Base-by-base conservation (phyloP, 2,329 filamentous ascomycete genomes). In the Fusarium musae region DNA sequence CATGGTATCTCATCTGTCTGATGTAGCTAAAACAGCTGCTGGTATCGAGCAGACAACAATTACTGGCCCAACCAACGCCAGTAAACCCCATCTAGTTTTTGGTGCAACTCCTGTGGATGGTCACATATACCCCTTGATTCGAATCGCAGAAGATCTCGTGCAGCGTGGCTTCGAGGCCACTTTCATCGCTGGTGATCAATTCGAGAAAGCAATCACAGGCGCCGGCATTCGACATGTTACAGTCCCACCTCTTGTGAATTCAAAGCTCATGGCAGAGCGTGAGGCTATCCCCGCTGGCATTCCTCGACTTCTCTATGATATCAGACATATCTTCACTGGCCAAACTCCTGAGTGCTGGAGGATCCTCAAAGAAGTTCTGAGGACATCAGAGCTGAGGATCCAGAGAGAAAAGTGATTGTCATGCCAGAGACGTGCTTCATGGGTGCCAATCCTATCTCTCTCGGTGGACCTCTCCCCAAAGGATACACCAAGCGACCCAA, bases 341-440 rank as follows among this genome's bases (percentile, higher is more conserved):
- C 59, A 75, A 16, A 83, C 83, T 8, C 79, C 81, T 1, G 61
- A 70, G 8, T 78, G 80, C 12, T 79, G 82, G 65, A 65, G 76
- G 44, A 78, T 79, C 19, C 49, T 84, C 11, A 81, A 83, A 61
- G 66, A 63, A 15, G 78, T 81, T 5, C 82, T 85, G 80, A 81
- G 74, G 76, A 72, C 8, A 66, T 83, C 36, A 77, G 79, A 5
- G 76, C 77, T 12, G 62, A 78, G 4, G 77, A 83, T 37, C 80
- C 81, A 6, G 70, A 67, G 8, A 79, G 82, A 13, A 78, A 84
- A 36, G 79, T 88, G 34, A 69, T 88, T 26, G 76, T 86, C 17
- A 58, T 88, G n/a, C 79, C 79, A 39, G 86, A 88, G 72, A 76
- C 79, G 6, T 74, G 80, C 6, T 83, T 81, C 49, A 77, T 81